A percentile compares a stretch with the other conserved stretches of the same genome.
phyloP scores from a whole-genome alignment of 2,329 filamentous ascomycete species.

The Aspergillus spinulosporus region DNA sequence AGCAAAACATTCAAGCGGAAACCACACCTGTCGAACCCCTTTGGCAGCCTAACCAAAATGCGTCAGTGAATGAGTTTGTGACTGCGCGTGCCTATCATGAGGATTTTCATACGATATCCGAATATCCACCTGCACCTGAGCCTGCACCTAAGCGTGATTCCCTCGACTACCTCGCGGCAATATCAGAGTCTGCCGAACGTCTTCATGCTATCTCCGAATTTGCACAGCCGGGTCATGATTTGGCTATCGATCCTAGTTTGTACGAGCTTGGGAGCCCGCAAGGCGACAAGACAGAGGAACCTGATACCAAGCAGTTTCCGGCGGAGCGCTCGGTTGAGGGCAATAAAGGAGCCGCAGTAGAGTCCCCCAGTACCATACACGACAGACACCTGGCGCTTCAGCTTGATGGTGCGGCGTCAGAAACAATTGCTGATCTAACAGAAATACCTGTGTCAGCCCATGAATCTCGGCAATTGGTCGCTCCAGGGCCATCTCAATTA shows the following conservation, averaged over 20 bases:
- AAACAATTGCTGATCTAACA: background rate
- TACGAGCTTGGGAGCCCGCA: background rate
- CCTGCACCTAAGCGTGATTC: constrained; percentile 22
- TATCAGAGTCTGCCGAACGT: constrained; percentile 15
- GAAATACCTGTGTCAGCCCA: constrained; percentile 2
- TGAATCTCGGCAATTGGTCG: constrained; percentile 21
- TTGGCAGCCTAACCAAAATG: background rate
- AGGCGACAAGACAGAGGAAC: background rate
- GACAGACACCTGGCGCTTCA: constrained; percentile 9
- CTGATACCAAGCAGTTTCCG: background rate
- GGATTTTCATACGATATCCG: background rate
- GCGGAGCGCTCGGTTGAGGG: background rate
- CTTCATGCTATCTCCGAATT: constrained; percentile 4
- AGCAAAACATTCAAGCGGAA: background rate
- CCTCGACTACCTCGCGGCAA: constrained; percentile 18
- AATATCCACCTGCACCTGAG: constrained; percentile 10
- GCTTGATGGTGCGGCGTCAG: constrained; percentile 21
- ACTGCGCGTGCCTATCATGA: background rate
- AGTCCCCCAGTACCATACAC: background rate
- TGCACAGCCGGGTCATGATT: background rate
- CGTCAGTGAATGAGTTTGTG: background rate
- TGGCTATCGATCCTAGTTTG: constrained; percentile 18
- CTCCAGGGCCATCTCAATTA: constrained; percentile 28
- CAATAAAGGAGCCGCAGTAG: background rate
- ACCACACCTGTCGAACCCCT: background rate